phyloP scores from a whole-genome alignment of 2,329 filamentous ascomycete genomes.

The Talaromyces atroroseus region DNA sequence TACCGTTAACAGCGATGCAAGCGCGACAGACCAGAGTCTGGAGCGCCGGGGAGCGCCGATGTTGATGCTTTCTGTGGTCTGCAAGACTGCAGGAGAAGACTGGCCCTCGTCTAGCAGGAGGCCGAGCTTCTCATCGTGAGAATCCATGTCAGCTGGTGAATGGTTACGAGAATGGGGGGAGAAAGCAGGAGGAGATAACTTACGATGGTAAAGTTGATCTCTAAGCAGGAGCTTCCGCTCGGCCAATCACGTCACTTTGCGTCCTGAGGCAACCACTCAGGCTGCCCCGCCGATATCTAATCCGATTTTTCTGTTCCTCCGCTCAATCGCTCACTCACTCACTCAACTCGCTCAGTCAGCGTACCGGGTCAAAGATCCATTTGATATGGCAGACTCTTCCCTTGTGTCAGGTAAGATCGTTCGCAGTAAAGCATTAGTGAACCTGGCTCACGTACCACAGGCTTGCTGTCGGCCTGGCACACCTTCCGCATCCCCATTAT shows the following conservation, averaged over 20 bases:
- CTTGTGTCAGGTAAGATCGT: conserved; percentile 3
- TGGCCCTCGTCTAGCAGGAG: conserved; percentile 1
- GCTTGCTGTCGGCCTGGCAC: conserved; percentile 43
- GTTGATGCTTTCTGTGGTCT: background rate
- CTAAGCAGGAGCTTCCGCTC: too few species aligned
- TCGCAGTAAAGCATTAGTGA: background rate
- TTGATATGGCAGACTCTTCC: conserved; percentile 3
- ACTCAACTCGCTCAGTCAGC: background rate
- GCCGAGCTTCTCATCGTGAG: conserved; percentile 8
- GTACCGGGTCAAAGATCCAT: background rate
- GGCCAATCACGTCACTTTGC: background rate
- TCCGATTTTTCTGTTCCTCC: background rate
- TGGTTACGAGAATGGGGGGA: background rate
- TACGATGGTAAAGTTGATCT: too few species aligned
- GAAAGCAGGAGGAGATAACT: background rate
- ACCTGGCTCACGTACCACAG: conserved; percentile 19
- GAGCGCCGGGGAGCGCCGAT: conserved; percentile 1
- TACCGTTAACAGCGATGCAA: conserved; percentile 7
- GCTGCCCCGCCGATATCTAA: background rate
- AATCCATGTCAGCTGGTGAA: background rate
- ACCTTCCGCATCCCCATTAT: conserved; percentile 43
- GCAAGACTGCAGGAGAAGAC: background rate
- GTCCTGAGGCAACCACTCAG: background rate
- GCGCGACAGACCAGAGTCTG: conserved; percentile 2
- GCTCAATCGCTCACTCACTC: background rate